These are phyloP conservation scores for Rhodotorula babjevae DNA, from an alignment of 768 basidiomycete species.

Conservation along the genomic window DNA sequence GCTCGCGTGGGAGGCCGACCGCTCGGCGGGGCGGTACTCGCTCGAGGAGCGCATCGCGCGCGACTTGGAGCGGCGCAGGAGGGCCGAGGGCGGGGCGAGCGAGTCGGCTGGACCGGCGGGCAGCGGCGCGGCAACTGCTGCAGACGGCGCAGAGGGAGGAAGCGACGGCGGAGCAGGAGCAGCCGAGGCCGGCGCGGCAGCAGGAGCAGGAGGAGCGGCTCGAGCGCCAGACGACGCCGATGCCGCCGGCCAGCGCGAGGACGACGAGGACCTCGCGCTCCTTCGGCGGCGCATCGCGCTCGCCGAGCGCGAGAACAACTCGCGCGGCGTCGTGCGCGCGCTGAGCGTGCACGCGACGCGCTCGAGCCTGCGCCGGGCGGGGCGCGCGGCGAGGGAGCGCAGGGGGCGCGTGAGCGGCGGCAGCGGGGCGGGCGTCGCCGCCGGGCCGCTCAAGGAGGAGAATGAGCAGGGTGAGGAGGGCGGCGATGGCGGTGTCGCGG, in stretches of 20 bases:
- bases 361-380: neutral
- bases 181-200: neutral
- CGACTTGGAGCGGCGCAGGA: conserved; percentile 21
- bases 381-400: neutral
- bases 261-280: neutral
- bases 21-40: conserved; percentile 5
- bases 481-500: neutral
- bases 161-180: conserved; percentile 5
- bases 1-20: conserved; percentile 34
- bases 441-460: neutral
- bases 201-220: neutral
- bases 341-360: conserved; percentile 8
- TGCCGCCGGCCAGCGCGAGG: neutral
- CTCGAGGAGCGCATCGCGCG: conserved; percentile 33
- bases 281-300: conserved; percentile 13
- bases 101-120: no score
- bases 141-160: no score
- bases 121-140: no score
- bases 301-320: conserved; percentile 13
- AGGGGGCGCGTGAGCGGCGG: neutral
- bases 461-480: neutral
- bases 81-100: neutral
- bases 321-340: conserved; percentile 11
- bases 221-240: neutral
- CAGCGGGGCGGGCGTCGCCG: neutral